These are phyloP conservation scores for Spizellomyces punctatus DNA, from an alignment of 192 early-diverging fungal genomes.

Conservation along the genomic window DNA sequence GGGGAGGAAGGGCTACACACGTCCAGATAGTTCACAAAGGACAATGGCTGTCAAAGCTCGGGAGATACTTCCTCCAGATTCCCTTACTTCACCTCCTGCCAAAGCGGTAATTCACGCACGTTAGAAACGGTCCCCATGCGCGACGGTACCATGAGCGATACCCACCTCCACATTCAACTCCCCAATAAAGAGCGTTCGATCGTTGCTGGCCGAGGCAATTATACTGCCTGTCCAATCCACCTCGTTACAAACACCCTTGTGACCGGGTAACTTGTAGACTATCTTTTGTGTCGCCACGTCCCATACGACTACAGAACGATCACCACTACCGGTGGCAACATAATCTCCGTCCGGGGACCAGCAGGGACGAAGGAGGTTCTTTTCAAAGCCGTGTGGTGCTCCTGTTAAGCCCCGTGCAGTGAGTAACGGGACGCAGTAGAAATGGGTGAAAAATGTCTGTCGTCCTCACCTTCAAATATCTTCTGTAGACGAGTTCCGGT, in stretches of 20 bases:
- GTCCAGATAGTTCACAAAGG: no score
- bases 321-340: conserved; percentile 81
- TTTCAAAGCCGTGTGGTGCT: conserved; percentile 94
- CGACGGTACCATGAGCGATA: no score
- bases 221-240: conserved; percentile 88
- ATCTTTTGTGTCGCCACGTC: conserved; percentile 74
- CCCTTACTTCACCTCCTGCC: no score
- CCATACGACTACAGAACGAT: conserved; percentile 92
- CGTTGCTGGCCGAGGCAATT: conserved; percentile 80
- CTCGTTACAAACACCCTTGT: conserved; percentile 91
- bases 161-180: conserved; percentile 40
- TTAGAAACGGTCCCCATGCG: no score
- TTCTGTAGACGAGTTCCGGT: conserved; percentile 71
- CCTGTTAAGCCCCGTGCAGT: conserved; percentile 44
- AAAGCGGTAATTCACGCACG: no score
- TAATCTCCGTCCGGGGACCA: conserved; percentile 86
- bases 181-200: conserved; percentile 77
- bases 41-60: no score
- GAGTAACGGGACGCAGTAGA: neutral
- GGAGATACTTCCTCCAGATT: no score
- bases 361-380: conserved; percentile 86
- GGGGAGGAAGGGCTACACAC: no score
- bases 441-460: neutral
- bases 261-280: conserved; percentile 92
- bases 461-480: conserved; percentile 65